A percentile compares a stretch with the other conserved stretches of the same genome.
These are phyloP conservation scores for Lactarius evosmus DNA, from an alignment of 768 basidiomycete species.

Conservation along the genomic window DNA sequence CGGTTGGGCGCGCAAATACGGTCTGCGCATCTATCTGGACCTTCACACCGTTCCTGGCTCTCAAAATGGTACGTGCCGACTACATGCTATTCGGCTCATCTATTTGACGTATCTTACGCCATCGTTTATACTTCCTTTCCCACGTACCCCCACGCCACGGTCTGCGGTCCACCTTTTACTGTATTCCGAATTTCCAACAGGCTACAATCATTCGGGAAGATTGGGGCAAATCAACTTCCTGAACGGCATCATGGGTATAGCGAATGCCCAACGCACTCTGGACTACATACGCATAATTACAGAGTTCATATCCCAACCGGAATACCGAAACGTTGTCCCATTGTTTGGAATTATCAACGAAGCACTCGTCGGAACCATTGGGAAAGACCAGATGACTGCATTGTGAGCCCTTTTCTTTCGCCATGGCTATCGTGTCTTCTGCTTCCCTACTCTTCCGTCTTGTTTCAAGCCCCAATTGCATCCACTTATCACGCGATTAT, in stretches of 20 bases:
- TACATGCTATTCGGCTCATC: conserved; percentile 11
- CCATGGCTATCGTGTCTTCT: conserved; percentile 32
- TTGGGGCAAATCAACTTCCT: conserved; percentile 61
- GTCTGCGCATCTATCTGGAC: conserved; percentile 78
- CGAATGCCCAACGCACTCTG: conserved; percentile 80
- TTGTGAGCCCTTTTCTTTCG: conserved; percentile 47
- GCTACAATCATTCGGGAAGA: conserved; percentile 60
- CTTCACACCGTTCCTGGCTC: conserved; percentile 80
- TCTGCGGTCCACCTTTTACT: background rate
- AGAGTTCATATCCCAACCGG: conserved; percentile 80
- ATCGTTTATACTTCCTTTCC: background rate
- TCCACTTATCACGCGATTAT: conserved; percentile 2
- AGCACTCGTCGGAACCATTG: conserved; percentile 52
- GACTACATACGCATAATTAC: conserved; percentile 74
- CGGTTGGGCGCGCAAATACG: conserved; percentile 89
- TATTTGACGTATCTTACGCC: conserved; percentile 18
- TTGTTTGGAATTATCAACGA: conserved; percentile 69
- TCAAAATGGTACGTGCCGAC: conserved; percentile 57
- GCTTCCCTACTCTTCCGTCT: conserved; percentile 6
- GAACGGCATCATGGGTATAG: conserved; percentile 78
- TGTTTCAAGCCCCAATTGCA: background rate
- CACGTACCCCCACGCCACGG: background rate
- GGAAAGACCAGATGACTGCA: conserved; percentile 49
- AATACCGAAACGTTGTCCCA: conserved; percentile 61
- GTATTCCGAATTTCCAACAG: conserved; percentile 31